Base-by-base conservation (phyloP, 2,329 filamentous ascomycete genomes). In the Neonectria punicea region DNA sequence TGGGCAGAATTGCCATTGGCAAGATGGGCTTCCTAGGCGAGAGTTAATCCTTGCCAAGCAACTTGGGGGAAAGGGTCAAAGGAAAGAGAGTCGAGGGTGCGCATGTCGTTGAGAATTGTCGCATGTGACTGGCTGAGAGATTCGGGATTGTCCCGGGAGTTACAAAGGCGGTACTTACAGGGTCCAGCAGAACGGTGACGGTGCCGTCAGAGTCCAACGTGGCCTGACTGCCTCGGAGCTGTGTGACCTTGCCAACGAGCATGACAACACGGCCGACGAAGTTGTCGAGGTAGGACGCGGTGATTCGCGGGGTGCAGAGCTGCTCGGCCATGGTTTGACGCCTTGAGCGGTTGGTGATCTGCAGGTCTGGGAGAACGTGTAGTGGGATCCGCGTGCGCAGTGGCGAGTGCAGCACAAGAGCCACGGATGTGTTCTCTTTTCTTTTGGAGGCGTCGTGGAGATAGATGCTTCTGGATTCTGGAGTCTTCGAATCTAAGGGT, bases 241-340 rank as follows among this genome's bases (percentile, higher is more conserved):
- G 90, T 4, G 88, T 87, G 51, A 98, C 94, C 74, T 92, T 94
- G 74, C 96, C 96, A 5, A 97, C 86, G 60, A 98, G 85, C 73
- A 94, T 94, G 67, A 98, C 92, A 67, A 92, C 92, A 70, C 88
- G 87, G 70, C 85, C 85, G 70, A 90, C 85, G 82, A 94, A 97
- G 75, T 86, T 85, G 77, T 93, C 89, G 63, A 98, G 91, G 80
- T 95, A 92, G 44, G 86, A 82, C 58, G 92, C 92, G 53, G 92
- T 93, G 78, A 98, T 89, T 79, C 96, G 94, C 32, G 96, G 95
- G 53, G 93, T 88, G 28, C 86, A 85, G 65, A 83, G 90, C 73
- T 90, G 83, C 76, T 94, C 80, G 14, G 79, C 86, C 92, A 95
- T 95, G 69, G 63, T 82, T 82, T 10, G 30, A 30, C 30, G 30